Evolutionary conservation across 257 asterid species (phyloP).

Genomic region (Agastache rugosa): DNA sequence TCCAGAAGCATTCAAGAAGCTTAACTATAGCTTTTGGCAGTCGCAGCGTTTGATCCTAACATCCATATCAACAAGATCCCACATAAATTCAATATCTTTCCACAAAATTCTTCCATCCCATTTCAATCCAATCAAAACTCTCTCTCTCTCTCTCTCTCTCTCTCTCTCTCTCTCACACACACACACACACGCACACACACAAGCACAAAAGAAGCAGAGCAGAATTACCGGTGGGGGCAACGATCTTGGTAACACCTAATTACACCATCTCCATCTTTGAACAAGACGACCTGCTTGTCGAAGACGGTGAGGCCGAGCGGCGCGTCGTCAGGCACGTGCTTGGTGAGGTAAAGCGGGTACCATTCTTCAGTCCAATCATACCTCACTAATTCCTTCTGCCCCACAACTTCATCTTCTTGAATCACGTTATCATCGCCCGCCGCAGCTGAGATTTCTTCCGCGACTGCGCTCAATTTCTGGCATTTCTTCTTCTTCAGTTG

Average conservation of each 20-base stretch:
- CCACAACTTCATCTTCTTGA: conserved; percentile 51
- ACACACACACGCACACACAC: neutral
- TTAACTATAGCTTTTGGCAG: too few relatives aligned
- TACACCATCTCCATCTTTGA: conserved; percentile 74
- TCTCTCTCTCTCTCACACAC: neutral
- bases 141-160: neutral
- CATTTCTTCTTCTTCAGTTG: conserved; percentile 23
- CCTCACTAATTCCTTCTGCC: conserved; percentile 45
- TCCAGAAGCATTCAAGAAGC: neutral
- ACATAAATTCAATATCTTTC: neutral
- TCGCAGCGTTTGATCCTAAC: neutral
- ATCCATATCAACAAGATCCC: conserved; percentile 1
- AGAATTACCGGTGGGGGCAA: conserved; percentile 81
- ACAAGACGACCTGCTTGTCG: conserved; percentile 84
- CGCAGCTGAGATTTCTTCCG: conserved; percentile 38
- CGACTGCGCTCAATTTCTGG: conserved; percentile 43
- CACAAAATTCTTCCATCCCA: conserved; percentile 1
- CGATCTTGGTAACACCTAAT: conserved; percentile 80
- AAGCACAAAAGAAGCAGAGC: neutral
- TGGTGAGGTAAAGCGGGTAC: conserved; percentile 88
- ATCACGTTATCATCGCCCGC: conserved; percentile 46
- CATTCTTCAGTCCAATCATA: conserved; percentile 93
- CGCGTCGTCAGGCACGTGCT: conserved; percentile 87
- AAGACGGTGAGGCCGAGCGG: conserved; percentile 91
- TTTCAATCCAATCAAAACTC: neutral